Evolutionary conservation across 805 yeast genomes (phyloP), one percentile per base, ranked within the genome.

Genomic region (Monosporozyma siamensis): DNA sequence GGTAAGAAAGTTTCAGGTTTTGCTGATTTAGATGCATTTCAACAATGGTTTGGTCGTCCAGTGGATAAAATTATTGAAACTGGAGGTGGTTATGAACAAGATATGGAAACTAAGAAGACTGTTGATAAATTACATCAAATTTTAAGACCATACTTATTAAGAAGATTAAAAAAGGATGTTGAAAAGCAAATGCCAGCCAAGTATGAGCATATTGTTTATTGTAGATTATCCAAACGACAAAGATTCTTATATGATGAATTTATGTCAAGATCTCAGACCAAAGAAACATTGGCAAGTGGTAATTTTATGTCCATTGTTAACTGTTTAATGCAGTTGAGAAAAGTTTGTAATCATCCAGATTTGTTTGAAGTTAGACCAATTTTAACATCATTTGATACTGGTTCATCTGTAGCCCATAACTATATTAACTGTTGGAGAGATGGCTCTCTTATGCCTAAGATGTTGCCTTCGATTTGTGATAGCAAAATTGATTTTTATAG

Each of bases 101-200:
- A 80, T 55, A 72, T 68, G 15, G 97, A 92, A 54, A 87, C 97
- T 0, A 75, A 75, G 47, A 77, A 78, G 47, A 89, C 97, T 0
- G 95, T 92, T 24, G 69, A 84, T 10, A 83, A 94, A 56, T 70
- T 92, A 42, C 99, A 92, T 64, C 95, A 87, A 59, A 95, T 92
- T 17, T 67, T 92, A 51, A 75, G 98, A 49, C 99, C 99, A 0
- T 92, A 90, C 55, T 67, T 92, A 31, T 67, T 92, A 46, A 78
- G 99, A 60, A 78, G 99, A 50, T 72, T 92, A 56, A 92, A 92
- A 59, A 87, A 85, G 17, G 99, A 92, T 63, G 99, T 92, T 11
- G 99, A 92, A 55, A 88, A 90, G 56, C 98, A 92, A 63, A 92
- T 92, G 98, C 99, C 99, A 1, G 96, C 84, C 0, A 92, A 92